phyloP scores from a whole-genome alignment of 306 rosid species.

The Prunus dulcis region DNA sequence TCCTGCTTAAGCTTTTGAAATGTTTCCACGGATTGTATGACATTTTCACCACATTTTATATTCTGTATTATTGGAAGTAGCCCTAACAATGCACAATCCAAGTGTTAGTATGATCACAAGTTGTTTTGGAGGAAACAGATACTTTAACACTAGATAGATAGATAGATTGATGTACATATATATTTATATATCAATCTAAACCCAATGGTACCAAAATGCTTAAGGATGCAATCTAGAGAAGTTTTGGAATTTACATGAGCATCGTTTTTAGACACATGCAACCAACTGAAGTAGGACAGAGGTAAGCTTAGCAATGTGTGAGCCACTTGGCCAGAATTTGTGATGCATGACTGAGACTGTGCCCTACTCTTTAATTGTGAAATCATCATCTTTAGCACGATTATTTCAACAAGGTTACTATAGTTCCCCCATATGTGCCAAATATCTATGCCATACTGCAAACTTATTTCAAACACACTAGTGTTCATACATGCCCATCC shows the following conservation, averaged over 20 bases:
- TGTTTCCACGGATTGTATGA: slow-evolving; percentile 56
- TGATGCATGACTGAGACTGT: not conserved
- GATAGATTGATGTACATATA: too few species aligned
- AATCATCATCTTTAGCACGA: not conserved
- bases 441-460: not conserved
- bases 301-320: not conserved
- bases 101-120: slow-evolving; percentile 20
- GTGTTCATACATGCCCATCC: not conserved
- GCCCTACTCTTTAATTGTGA: not conserved
- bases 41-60: slow-evolving; percentile 56
- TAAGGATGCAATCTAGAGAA: not conserved
- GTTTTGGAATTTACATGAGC: not conserved
- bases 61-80: slow-evolving; percentile 72
- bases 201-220: not conserved
- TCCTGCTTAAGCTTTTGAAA: slow-evolving; percentile 40
- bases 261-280: not conserved
- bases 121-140: not conserved
- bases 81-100: slow-evolving; percentile 45
- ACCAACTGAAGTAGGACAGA: not conserved
- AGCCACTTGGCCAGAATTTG: not conserved
- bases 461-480: not conserved
- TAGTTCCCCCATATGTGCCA: slow-evolving; percentile 1
- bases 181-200: not conserved
- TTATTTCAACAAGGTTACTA: not conserved
- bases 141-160: not conserved